Base-by-base conservation (phyloP, 495 filamentous ascomycete genomes). In the Penicillium ochrochloron region DNA sequence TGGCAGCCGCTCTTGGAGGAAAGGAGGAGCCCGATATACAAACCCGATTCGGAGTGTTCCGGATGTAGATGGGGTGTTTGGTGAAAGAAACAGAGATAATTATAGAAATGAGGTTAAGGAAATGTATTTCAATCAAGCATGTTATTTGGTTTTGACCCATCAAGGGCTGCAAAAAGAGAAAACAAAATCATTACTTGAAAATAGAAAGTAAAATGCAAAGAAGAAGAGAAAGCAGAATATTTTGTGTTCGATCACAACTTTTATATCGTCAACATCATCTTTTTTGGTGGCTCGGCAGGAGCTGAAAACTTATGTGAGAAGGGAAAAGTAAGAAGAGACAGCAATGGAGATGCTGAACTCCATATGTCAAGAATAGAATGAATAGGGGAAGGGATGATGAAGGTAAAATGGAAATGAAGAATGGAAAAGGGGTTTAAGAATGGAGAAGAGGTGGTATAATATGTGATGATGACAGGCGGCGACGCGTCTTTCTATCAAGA, bases 21-120 rank as follows among this genome's bases (percentile, higher is more conserved):
- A 82, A 82, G 69, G 81, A 82, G 48, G 79, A 86, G 61, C 68
- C 79, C 53, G 84, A 85, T 34, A 75, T 79, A 53, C 83, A 86
- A 70, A 97, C 91, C 21, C 89, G 80, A 75, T 99, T 96, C 84
- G 95, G 95, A 39, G 90, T 99, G 12, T 99, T 98, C 81, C 89
- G 95, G 76, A 99, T 99, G 95, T 99, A 74, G 55, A 39, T 15
- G 14, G 5, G 14, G 33, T 17, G 33, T 12, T 12, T 27, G 37
- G 31, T 29, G 25, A 34, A 5, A n/a, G 10, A 27, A 17, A 48
- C 27, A 41, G 17, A 50, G 9, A 53, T 48, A 58, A 52, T 34
- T 17, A 62, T 59, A 59, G 59, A 56, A 33, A 59, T 33, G 34
- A 62, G 2, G 42, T 35, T 50, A 23, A 55, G 56, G 27, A 62